These are phyloP conservation scores for Didymella segeticola DNA, from an alignment of 2,329 filamentous ascomycete species.

Conservation along the genomic window DNA sequence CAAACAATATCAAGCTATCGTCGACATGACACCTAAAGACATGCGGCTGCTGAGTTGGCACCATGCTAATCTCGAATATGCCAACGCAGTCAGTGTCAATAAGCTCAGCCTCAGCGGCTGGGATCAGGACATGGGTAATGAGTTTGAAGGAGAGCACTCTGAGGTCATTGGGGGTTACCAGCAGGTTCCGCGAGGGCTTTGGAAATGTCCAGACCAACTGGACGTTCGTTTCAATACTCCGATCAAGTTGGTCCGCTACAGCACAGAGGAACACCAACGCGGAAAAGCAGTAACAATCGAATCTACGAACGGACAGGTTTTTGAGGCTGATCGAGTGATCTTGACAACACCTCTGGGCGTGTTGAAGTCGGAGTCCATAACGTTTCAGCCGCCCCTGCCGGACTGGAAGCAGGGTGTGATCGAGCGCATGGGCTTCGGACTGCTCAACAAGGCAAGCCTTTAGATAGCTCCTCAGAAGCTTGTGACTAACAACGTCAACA, in stretches of 20 bases:
- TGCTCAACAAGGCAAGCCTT: constrained; percentile 79
- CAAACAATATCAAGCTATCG: constrained; percentile 80
- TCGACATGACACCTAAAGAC: constrained; percentile 85
- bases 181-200: constrained; percentile 85
- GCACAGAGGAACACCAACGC: constrained; percentile 18
- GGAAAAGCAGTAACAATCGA: constrained; percentile 52
- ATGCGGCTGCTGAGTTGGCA: constrained; percentile 96
- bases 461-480: neutral
- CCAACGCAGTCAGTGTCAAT: constrained; percentile 88
- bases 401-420: constrained; percentile 84
- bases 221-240: constrained; percentile 76
- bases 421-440: constrained; percentile 84
- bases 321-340: constrained; percentile 90
- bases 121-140: constrained; percentile 97
- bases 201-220: constrained; percentile 76
- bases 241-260: constrained; percentile 76
- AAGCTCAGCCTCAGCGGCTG: constrained; percentile 88
- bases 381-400: constrained; percentile 91
- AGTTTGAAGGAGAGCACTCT: constrained; percentile 93
- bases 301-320: constrained; percentile 76
- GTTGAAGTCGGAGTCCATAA: constrained; percentile 78
- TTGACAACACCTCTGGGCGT: constrained; percentile 90
- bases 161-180: constrained; percentile 95
- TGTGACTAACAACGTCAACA: constrained; percentile 31
- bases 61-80: constrained; percentile 96